Evolutionary conservation across 768 basidiomycete species (phyloP).

Genomic region (Pisolithus tinctorius): DNA sequence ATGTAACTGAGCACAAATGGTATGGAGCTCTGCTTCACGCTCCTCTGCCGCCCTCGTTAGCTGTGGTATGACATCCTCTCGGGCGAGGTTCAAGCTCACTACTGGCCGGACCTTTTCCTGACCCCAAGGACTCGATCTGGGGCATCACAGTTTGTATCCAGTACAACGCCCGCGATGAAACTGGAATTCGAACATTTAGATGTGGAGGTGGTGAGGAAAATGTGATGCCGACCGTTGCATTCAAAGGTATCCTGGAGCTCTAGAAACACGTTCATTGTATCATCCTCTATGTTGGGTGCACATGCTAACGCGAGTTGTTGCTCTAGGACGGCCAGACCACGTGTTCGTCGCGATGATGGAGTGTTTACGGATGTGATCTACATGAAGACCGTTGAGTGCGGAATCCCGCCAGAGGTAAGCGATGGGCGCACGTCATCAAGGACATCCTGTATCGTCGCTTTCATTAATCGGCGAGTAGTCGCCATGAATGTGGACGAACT

Average conservation of each 20-base stretch:
- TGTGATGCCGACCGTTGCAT: conserved; percentile 58
- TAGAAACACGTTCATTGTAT: conserved; percentile 48
- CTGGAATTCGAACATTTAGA: conserved; percentile 29
- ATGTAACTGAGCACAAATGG: conserved; percentile 45
- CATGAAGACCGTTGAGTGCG: conserved; percentile 9
- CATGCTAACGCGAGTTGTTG: conserved; percentile 46
- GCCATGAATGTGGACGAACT: not conserved
- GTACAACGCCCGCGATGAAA: conserved; percentile 56
- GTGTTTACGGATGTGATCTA: conserved; percentile 63
- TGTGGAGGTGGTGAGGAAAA: conserved; percentile 5
- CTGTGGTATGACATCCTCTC: not conserved
- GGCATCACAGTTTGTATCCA: conserved; percentile 52
- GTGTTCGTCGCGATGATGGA: conserved; percentile 42
- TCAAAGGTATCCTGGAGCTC: conserved; percentile 75
- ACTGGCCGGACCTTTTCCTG: conserved; percentile 39
- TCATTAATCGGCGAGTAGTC: conserved; percentile 26
- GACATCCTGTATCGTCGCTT: conserved; percentile 47
- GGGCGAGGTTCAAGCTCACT: conserved; percentile 22
- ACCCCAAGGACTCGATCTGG: conserved; percentile 40
- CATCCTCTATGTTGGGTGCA: conserved; percentile 34
- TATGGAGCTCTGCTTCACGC: conserved; percentile 40
- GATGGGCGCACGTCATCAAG: conserved; percentile 57
- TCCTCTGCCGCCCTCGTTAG: conserved; percentile 27
- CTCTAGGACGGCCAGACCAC: conserved; percentile 53
- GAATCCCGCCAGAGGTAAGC: not conserved